Conservation (phyloP, 495 filamentous ascomycete genomes). For the Hypoxylon fuscum region DNA sequence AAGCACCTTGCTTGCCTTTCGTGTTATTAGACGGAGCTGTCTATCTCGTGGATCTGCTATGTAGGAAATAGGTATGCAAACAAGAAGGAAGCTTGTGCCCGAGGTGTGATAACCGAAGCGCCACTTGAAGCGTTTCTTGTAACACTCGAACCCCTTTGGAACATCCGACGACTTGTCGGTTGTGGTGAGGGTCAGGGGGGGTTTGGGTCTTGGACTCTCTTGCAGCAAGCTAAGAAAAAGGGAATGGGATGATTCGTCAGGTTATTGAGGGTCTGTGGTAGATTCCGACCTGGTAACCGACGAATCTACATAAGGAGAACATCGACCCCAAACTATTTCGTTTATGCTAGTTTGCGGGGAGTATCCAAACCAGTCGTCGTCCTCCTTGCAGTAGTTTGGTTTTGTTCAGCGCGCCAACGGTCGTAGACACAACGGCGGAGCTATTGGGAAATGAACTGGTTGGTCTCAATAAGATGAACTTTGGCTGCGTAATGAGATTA, state of each 20-base stretch:
- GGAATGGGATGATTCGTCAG: conserved; percentile 45
- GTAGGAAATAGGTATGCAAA: background rate
- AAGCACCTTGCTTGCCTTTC: conserved; percentile 11
- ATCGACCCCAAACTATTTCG: background rate
- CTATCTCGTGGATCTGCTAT: conserved; percentile 1
- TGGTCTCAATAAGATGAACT: too few relatives aligned
- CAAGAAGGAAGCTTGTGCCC: background rate
- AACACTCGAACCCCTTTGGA: conserved; percentile 50
- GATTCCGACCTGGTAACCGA: background rate
- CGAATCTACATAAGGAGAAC: conserved; percentile 7
- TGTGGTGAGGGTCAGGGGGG: conserved; percentile 23
- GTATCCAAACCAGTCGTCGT: conserved; percentile 22
- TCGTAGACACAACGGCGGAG: background rate
- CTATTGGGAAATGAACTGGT: background rate
- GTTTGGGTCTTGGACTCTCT: conserved; percentile 7
- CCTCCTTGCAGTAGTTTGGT: conserved; percentile 2
- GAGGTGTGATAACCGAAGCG: conserved; percentile 42
- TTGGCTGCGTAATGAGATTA: too few relatives aligned
- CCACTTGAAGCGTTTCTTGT: conserved; percentile 58
- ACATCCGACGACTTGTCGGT: conserved; percentile 44
- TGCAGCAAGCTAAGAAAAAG: conserved; percentile 43
- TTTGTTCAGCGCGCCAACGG: conserved; percentile 9
- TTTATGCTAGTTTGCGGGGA: conserved; percentile 8
- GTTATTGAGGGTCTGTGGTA: conserved; percentile 11
- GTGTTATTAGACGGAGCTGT: too few relatives aligned